Conservation (phyloP, 225 moss, liverwort and hornwort species). For the Polytrichum commune region DNA sequence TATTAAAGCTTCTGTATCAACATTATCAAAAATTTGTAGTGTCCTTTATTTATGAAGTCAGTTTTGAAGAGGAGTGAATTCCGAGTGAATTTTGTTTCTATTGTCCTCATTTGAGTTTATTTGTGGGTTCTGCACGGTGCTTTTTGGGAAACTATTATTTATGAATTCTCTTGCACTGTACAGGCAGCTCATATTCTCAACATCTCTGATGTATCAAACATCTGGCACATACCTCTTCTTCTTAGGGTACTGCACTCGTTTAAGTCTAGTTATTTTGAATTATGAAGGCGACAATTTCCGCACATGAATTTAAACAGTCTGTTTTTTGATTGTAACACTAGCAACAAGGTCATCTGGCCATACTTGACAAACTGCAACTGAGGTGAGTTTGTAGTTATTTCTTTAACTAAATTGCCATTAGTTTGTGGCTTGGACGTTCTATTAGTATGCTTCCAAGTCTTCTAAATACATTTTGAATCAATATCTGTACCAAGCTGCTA, state of each 20-base stretch:
- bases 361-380: constrained; percentile 42
- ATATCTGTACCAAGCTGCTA: too few species aligned
- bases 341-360: constrained; percentile 51
- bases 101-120: not conserved
- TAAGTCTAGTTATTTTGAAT: too few species aligned
- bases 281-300: too few species aligned
- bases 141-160: not conserved
- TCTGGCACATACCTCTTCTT: constrained; percentile 89
- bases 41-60: too few species aligned
- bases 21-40: too few species aligned
- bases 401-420: too few species aligned
- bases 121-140: not conserved
- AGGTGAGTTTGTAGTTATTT: constrained; percentile 21
- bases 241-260: constrained; percentile 50
- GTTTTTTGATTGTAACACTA: constrained; percentile 21
- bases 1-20: too few species aligned
- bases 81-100: too few species aligned
- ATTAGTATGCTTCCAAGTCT: too few species aligned
- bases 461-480: too few species aligned
- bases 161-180: not conserved
- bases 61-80: too few species aligned
- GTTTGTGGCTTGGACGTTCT: too few species aligned
- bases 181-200: constrained; percentile 83
- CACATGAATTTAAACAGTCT: not conserved
- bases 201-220: constrained; percentile 86